Percentiles rank a stretch among this genome's conserved stretches.
These are phyloP conservation scores for Fusarium sp. DNA, from an alignment of 2,329 filamentous ascomycete genomes.

Conservation along the genomic window DNA sequence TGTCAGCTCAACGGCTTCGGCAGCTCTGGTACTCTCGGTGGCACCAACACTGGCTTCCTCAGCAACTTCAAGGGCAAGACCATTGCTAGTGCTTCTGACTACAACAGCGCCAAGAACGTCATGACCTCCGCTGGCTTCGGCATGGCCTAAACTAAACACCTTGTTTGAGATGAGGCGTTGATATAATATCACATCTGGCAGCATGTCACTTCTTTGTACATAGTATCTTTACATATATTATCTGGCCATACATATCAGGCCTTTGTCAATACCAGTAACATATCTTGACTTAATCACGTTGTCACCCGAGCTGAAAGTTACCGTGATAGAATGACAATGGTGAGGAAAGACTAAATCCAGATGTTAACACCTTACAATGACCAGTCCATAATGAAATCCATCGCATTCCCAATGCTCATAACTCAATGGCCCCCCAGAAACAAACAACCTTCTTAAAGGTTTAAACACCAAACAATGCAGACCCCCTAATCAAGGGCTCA, in stretches of 20 bases:
- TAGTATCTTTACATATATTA: conserved; percentile 18
- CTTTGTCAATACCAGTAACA: conserved; percentile 27
- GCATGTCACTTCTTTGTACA: conserved; percentile 29
- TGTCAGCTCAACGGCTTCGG: conserved; percentile 63
- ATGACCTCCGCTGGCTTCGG: conserved; percentile 58
- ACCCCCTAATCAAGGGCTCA: conserved; percentile 1
- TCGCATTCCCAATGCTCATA: conserved; percentile 7
- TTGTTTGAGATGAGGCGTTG: not conserved
- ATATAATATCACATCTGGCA: not conserved
- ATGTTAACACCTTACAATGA: conserved; percentile 20
- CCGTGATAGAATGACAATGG: not conserved
- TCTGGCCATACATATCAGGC: not conserved
- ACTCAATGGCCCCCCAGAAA: not conserved
- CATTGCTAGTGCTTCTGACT: conserved; percentile 56
- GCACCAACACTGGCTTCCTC: conserved; percentile 60
- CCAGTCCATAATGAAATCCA: conserved; percentile 2
- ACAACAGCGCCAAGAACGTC: conserved; percentile 50
- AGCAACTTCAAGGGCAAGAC: conserved; percentile 63
- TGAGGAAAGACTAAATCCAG: not conserved
- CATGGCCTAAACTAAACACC: conserved; percentile 49
- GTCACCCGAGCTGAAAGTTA: not conserved
- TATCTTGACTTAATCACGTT: not conserved
- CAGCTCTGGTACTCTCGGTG: conserved; percentile 51
- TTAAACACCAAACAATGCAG: conserved; percentile 19
- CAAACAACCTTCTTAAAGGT: conserved; percentile 6